Evolutionary conservation across 108 stramenopile species (phyloP), one percentile per base, ranked within the genome.

Genomic region (Skeletonema potamos): DNA sequence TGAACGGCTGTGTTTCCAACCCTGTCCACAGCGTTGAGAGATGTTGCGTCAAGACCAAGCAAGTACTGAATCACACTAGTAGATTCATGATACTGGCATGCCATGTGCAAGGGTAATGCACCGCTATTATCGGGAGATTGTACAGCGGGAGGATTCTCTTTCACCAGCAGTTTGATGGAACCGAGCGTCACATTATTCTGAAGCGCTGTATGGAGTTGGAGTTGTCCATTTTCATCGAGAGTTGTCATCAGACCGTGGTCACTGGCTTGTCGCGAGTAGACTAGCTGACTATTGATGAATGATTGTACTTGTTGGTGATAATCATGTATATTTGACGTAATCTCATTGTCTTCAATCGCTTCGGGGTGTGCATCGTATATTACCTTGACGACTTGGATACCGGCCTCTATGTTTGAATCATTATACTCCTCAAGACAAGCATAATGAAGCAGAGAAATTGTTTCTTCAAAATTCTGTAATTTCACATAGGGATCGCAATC

Each of bases 81-180:
- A n/a, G n/a, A n/a, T n/a, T n/a, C n/a, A n/a, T n/a, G n/a, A n/a
- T n/a, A n/a, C 37, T 64, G 34, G 34, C 63, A 64, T 18, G 63
- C 63, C 8, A 64, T 43, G 34, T 64, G 63, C 63, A 64, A 27
- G 22, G 63, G 63, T 15, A 64, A 64, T 1, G 37, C 15, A 27
- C 20, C 3, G 2, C 37, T 43, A 18, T 64, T 39, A n/a, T 46
- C 63, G 5, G 41, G 4, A 18, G 20, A 32, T 41, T 37, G 36
- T 22, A 64, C 13, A n/a, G 63, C 63, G 6, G 36, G 2, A 1
- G 36, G 4, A 43, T 64, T 41, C 6, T 37, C 63, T 27, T 22
- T 48, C 24, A 39, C 37, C 41, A 41, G n/a, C 37, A 64, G 6
- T 37, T 64, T 64, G 63, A 64, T 64, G 1, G 63, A 32, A 18